Conservation (phyloP, 2,329 filamentous ascomycete genomes). For the Calycina herbarum region DNA sequence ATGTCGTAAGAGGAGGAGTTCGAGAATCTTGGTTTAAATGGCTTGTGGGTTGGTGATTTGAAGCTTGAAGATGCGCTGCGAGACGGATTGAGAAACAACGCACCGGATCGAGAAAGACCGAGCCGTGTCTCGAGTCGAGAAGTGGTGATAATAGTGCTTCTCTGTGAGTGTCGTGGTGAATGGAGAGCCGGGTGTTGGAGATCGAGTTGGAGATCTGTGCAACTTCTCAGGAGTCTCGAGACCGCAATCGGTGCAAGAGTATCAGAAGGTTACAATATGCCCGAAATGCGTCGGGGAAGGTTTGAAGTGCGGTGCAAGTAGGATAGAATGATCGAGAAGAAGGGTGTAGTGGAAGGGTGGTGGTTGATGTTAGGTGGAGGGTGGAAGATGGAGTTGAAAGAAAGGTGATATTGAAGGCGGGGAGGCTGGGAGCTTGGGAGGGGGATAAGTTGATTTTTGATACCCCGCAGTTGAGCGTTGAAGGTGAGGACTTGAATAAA, state of each 20-base stretch:
- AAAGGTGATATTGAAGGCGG: background rate
- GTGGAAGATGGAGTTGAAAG: background rate
- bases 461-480: background rate
- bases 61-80: background rate
- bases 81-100: too few species aligned
- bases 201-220: background rate
- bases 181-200: background rate
- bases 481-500: background rate
- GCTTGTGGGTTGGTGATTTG: too few species aligned
- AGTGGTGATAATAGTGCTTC: background rate
- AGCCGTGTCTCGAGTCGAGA: background rate
- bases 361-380: background rate
- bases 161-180: background rate
- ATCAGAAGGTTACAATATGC: background rate
- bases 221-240: background rate
- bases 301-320: background rate
- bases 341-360: background rate
- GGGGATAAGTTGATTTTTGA: too few species aligned
- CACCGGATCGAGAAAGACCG: background rate
- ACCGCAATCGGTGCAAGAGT: background rate
- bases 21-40: too few species aligned
- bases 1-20: too few species aligned
- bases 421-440: background rate
- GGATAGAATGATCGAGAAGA: background rate
- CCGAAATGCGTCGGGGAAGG: background rate